These are phyloP conservation scores for Candida tammaniensis DNA, from an alignment of 805 yeast genomes.

Conservation along the genomic window DNA sequence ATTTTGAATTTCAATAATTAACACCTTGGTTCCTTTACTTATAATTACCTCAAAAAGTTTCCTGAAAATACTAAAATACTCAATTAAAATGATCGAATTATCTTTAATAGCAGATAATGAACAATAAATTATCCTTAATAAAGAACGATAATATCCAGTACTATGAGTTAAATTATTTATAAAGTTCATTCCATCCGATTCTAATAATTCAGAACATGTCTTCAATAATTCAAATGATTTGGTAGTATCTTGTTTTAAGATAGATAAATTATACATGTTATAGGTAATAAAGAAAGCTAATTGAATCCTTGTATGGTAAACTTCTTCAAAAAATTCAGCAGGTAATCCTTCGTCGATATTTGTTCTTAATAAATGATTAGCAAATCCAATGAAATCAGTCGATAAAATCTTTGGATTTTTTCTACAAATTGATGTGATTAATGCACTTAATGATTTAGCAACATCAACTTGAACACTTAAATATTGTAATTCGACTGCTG, in stretches of 20 bases:
- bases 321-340: slow-evolving; percentile 44
- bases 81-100: slow-evolving; percentile 38
- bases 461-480: slow-evolving; percentile 65
- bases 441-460: slow-evolving; percentile 76
- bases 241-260: slow-evolving; percentile 27
- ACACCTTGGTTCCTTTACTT: slow-evolving; percentile 60
- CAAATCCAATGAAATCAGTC: slow-evolving; percentile 25
- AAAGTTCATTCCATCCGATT: slow-evolving; percentile 50
- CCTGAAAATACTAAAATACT: slow-evolving; percentile 49
- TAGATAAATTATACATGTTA: slow-evolving; percentile 32
- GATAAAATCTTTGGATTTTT: slow-evolving; percentile 34
- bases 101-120: slow-evolving; percentile 43
- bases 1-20: slow-evolving; percentile 58
- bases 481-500: slow-evolving; percentile 62
- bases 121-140: slow-evolving; percentile 57
- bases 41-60: slow-evolving; percentile 62
- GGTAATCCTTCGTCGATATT: slow-evolving; percentile 52
- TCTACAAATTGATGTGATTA: slow-evolving; percentile 64
- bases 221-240: slow-evolving; percentile 41
- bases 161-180: slow-evolving; percentile 37
- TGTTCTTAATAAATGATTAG: slow-evolving; percentile 48
- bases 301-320: slow-evolving; percentile 64
- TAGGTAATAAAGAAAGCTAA: slow-evolving; percentile 55
- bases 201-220: slow-evolving; percentile 43
- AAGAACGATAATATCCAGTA: slow-evolving; percentile 51